Conservation (phyloP, 371 early-diverging fungal species). For the Mortierella sp. region DNA sequence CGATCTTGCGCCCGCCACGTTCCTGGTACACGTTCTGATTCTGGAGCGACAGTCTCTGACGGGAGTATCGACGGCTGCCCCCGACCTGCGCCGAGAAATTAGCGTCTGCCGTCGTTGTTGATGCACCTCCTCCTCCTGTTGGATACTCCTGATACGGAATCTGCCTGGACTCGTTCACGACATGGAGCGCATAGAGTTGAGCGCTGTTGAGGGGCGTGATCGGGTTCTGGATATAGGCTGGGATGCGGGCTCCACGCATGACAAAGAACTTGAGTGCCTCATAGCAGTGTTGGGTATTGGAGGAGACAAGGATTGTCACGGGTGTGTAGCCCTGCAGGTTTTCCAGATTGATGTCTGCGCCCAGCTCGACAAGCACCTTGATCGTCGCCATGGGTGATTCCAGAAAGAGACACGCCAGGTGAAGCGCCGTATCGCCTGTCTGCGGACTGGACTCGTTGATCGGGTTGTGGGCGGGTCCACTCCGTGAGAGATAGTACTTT, state of each 20-base stretch:
- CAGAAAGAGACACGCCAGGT: constrained; percentile 49
- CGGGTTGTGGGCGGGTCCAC: constrained; percentile 27
- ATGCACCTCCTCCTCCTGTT: not conserved
- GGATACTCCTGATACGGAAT: not conserved
- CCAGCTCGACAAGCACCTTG: constrained; percentile 45
- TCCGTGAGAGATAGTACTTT: constrained; percentile 32
- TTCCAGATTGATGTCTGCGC: constrained; percentile 54
- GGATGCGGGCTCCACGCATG: constrained; percentile 57
- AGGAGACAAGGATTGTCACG: constrained; percentile 54
- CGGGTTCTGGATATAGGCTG: constrained; percentile 51
- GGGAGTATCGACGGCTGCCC: constrained; percentile 25
- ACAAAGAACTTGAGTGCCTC: constrained; percentile 56
- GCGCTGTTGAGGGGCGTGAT: constrained; percentile 52
- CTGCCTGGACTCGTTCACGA: constrained; percentile 41
- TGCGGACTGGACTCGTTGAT: constrained; percentile 52
- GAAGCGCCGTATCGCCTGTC: constrained; percentile 54
- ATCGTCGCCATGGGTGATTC: constrained; percentile 53
- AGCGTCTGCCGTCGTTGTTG: not conserved
- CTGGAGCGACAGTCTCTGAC: constrained; percentile 14
- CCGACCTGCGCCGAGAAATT: too few relatives aligned
- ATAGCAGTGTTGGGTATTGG: constrained; percentile 54
- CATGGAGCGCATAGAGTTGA: constrained; percentile 44
- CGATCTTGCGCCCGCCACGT: constrained; percentile 27
- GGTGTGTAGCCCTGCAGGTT: constrained; percentile 55
- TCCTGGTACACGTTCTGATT: constrained; percentile 37